These are phyloP conservation scores for Penicillium sp. DNA, from an alignment of 2,329 filamentous ascomycete genomes.

Conservation along the genomic window DNA sequence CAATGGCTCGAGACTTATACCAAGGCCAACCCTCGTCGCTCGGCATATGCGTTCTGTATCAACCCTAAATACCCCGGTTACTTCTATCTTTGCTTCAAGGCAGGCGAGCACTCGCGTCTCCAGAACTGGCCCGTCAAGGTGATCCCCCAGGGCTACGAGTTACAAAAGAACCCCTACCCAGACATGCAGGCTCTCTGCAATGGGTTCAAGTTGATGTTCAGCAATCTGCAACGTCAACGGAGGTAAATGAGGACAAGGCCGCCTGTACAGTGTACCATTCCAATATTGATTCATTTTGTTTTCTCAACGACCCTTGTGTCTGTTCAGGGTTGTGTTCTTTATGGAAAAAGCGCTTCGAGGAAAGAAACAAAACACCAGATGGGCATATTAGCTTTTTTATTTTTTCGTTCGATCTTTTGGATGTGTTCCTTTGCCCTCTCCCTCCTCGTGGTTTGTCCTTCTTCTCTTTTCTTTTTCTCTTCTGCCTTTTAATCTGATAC, in stretches of 20 bases:
- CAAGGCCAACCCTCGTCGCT: constrained; percentile 90
- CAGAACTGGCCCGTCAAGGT: constrained; percentile 85
- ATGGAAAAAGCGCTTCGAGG: constrained; percentile 8
- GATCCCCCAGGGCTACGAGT: constrained; percentile 89
- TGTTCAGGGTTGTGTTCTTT: background rate
- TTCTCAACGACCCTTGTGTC: constrained; percentile 1
- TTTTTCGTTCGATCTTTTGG: constrained; percentile 5
- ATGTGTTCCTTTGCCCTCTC: background rate
- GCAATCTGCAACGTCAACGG: constrained; percentile 59
- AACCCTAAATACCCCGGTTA: constrained; percentile 90
- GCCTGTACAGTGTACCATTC: constrained; percentile 33
- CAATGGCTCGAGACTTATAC: constrained; percentile 96
- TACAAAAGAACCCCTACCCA: constrained; percentile 85
- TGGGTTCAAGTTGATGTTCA: constrained; percentile 88
- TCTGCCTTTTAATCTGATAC: constrained; percentile 27
- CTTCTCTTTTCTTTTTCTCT: constrained; percentile 1
- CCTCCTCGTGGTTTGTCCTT: background rate
- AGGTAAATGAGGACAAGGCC: constrained; percentile 25
- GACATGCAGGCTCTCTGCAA: constrained; percentile 96
- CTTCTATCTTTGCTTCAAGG: constrained; percentile 96
- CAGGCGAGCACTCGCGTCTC: constrained; percentile 72
- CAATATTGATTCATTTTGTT: constrained; percentile 17
- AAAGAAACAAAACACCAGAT: constrained; percentile 10
- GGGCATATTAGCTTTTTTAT: constrained; percentile 11
- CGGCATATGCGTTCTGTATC: constrained; percentile 93